Evolutionary conservation across 2,329 filamentous ascomycete genomes (phyloP), one percentile per base, ranked within the genome.

Genomic region (Fusarium clavum): DNA sequence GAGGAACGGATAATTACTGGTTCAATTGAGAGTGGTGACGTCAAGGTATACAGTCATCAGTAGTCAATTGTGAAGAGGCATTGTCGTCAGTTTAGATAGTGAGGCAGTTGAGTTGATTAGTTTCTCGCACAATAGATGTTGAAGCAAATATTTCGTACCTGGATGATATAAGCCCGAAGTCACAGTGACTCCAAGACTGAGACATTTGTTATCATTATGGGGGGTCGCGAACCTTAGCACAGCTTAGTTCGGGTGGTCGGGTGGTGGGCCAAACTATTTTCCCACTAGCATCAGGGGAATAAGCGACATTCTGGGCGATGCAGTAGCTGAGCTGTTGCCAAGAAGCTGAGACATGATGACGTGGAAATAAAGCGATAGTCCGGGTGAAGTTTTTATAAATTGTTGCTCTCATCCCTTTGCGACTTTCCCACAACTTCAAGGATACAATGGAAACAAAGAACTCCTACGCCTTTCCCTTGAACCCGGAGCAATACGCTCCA

Each of bases 401-500:
- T 52, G 4, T 27, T 27, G 24, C 7, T 2, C 13, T 12, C 4
- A 3, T 2, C 7, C 6, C 25, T 20, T 12, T 25, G 4, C 6
- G 6, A 16, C 22, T 20, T 20, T 52, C 34, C 1, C 18, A 4
- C 34, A 38, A n/a, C 2, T 16, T 3, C 2, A 14, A 25, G 5
- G 25, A 2, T 4, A 12, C 3, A 6, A 48, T 48, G 30, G 16
- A 59, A 8, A n/a, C n/a, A 0, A 40, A 27, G 4, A 65, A 40
- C 18, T 13, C 45, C 5, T 67, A 61, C 24, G 22, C 77, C 8
- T 54, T 71, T 8, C 55, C 52, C 2, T 46, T 64, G 4, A 25
- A 8, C 11, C 69, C 57, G 3, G 22, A 57, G 4, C 38, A 56
- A 11, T 71, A 71, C 27, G 69, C 69, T 10, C 40, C 61, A 5